Evolutionary conservation across 176 grass and related monocot species (phyloP).

Genomic region (Rhipidocladum racemiflorum): DNA sequence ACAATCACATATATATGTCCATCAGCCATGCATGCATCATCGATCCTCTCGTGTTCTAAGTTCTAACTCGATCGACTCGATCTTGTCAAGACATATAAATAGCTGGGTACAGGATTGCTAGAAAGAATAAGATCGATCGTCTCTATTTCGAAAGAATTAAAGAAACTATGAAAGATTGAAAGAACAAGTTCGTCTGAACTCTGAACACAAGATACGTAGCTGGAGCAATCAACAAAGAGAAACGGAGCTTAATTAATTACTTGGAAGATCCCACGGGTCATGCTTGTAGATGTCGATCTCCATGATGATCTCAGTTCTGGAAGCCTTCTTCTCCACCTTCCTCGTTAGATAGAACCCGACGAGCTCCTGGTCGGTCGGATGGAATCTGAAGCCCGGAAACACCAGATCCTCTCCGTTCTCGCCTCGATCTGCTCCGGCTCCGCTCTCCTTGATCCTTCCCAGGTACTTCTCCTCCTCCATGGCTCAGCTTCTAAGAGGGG

Average conservation of each 20-base stretch:
- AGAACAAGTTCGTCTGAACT: neutral
- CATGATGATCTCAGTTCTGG: conserved; percentile 56
- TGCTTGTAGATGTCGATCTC: conserved; percentile 68
- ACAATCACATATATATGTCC: neutral
- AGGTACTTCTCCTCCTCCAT: neutral
- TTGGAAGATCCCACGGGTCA: conserved; percentile 68
- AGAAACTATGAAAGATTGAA: too few relatives aligned
- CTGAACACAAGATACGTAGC: too few relatives aligned
- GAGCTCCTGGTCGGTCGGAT: conserved; percentile 61
- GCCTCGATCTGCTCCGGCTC: neutral
- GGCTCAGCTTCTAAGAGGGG: neutral
- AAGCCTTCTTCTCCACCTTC: conserved; percentile 51
- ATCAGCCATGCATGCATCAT: neutral
- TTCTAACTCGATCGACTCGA: too few relatives aligned
- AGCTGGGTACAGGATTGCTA: neutral
- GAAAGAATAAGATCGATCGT: neutral
- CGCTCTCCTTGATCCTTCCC: neutral
- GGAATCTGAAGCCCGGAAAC: conserved; percentile 58
- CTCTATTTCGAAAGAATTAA: too few relatives aligned
- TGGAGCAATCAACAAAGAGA: too few relatives aligned
- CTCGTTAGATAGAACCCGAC: conserved; percentile 49
- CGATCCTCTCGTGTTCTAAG: neutral
- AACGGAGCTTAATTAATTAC: conserved; percentile 38
- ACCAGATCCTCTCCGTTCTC: conserved; percentile 33
- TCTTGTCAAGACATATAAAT: neutral